Conservation (phyloP, 805 yeast species). For the Wickerhamiella parazyma region DNA sequence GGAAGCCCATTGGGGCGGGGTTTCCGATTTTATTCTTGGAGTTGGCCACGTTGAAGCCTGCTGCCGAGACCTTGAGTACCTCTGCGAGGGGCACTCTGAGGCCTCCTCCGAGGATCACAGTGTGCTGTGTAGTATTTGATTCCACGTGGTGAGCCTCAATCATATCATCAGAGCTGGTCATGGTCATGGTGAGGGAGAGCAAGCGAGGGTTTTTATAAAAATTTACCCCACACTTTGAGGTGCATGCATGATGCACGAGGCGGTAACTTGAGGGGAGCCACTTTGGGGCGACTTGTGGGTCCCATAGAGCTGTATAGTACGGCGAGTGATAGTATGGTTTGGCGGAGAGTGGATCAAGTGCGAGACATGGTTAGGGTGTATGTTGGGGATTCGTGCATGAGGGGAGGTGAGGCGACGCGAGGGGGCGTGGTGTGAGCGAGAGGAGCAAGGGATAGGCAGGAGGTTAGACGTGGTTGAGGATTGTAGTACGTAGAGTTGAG, state of each 20-base stretch:
- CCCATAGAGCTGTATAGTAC: no score
- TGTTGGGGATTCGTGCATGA: no score
- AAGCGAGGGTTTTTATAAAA: background rate
- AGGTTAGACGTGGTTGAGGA: no score
- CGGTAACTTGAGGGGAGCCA: no score
- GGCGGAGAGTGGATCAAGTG: no score
- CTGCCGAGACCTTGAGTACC: constrained; percentile 25
- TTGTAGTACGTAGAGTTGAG: no score
- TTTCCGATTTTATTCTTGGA: constrained; percentile 35
- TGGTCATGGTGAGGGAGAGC: background rate
- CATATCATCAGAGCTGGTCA: background rate
- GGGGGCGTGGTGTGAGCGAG: no score
- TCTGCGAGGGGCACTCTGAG: constrained; percentile 8
- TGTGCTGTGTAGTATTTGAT: background rate
- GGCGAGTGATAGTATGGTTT: no score
- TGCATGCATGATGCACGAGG: background rate
- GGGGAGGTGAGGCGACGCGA: no score
- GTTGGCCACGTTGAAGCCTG: constrained; percentile 23
- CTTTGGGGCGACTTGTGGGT: no score
- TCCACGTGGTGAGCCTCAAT: background rate
- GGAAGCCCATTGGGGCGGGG: constrained; percentile 48
- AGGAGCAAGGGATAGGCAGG: no score
- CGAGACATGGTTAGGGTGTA: no score
- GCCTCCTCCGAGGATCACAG: constrained; percentile 8
- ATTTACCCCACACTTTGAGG: constrained; percentile 1